These are phyloP conservation scores for Sordariomycetes sp. DNA, from an alignment of 2,329 filamentous ascomycete genomes.

Conservation along the genomic window DNA sequence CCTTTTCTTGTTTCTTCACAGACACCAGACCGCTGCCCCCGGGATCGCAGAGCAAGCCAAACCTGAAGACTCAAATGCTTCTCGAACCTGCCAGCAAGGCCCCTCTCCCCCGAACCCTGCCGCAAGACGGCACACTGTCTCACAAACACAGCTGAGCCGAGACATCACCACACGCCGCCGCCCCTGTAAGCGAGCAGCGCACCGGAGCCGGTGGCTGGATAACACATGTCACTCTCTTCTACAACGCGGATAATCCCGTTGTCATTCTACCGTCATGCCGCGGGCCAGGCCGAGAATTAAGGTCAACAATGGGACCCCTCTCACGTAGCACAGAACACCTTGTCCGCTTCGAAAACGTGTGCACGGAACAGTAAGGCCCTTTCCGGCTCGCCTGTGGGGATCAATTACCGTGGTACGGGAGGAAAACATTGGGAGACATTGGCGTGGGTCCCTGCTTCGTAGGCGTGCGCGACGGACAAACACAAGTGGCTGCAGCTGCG, in stretches of 20 bases:
- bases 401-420: not conserved
- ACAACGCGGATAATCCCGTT: too few relatives aligned
- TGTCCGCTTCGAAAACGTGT: not conserved
- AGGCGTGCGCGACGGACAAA: not conserved
- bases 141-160: not conserved
- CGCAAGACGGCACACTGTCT: not conserved
- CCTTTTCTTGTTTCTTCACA: too few relatives aligned
- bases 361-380: not conserved
- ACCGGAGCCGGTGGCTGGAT: too few relatives aligned
- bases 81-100: too few relatives aligned
- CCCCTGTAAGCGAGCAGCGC: not conserved
- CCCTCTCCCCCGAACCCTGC: too few relatives aligned
- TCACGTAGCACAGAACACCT: not conserved
- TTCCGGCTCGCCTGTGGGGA: not conserved
- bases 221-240: too few relatives aligned
- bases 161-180: not conserved
- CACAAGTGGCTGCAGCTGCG: not conserved
- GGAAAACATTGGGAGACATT: not conserved
- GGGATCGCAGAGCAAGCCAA: too few relatives aligned
- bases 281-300: too few relatives aligned
- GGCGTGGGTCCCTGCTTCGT: not conserved
- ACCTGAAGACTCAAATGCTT: too few relatives aligned
- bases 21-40: too few relatives aligned
- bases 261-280: too few relatives aligned
- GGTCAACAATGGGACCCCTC: not conserved